Conservation (phyloP, 768 basidiomycete species). For the Phlebiopsis gigantea region DNA sequence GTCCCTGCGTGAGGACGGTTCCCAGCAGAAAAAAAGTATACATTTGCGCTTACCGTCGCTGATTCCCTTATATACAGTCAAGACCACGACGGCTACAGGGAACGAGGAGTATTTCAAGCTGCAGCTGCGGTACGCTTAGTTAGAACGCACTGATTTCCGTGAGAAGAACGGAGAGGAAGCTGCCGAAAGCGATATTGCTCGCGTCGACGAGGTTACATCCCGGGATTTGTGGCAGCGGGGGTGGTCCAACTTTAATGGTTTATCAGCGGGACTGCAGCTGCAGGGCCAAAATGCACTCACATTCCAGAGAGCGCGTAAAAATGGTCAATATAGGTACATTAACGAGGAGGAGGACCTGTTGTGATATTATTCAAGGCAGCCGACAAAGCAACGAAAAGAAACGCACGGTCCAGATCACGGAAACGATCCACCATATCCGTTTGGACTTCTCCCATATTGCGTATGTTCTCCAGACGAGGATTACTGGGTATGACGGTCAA, state of each 20-base stretch:
- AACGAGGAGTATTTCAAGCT: not conserved
- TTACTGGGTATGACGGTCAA: not conserved
- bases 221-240: not conserved
- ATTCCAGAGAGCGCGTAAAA: not conserved
- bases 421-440: not conserved
- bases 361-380: not conserved
- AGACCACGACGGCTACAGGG: not conserved
- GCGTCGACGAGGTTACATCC: constrained; percentile 5
- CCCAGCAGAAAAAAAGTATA: too few relatives aligned
- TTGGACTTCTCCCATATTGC: not conserved
- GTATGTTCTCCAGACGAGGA: constrained; percentile 2
- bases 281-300: not conserved
- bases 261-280: not conserved
- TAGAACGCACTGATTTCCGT: not conserved
- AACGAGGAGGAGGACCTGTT: not conserved
- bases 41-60: not conserved
- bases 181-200: constrained; percentile 2
- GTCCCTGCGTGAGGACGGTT: not conserved
- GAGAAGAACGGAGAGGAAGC: constrained; percentile 1
- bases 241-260: not conserved
- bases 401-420: not conserved
- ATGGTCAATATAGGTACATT: constrained; percentile 2
- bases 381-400: not conserved
- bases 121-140: too few relatives aligned
- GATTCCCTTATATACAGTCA: constrained; percentile 1